A percentile compares a stretch with the other conserved stretches of the same genome.
Evolutionary conservation across 1,139 yeast species (phyloP).

Genomic region (Nakaseomyces delphensis): DNA sequence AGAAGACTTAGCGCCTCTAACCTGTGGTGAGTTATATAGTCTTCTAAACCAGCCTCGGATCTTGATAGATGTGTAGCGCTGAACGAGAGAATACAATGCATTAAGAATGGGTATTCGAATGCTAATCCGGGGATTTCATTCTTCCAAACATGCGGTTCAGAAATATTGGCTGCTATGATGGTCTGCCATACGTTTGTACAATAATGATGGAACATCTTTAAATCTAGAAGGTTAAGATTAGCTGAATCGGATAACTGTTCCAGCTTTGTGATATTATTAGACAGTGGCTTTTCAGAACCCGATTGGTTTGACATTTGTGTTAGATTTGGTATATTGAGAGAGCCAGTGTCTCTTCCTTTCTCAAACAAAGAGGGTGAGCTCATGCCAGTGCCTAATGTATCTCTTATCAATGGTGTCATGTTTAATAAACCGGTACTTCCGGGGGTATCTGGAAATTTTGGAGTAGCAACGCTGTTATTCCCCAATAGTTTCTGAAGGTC

Average conservation of each 20-base stretch:
- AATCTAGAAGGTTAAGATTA: slow-evolving; percentile 60
- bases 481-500: slow-evolving; percentile 3
- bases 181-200: slow-evolving; percentile 78
- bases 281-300: neutral
- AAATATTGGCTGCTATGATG: slow-evolving; percentile 82
- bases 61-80: slow-evolving; percentile 86
- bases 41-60: slow-evolving; percentile 67
- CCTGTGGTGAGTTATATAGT: slow-evolving; percentile 76
- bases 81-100: slow-evolving; percentile 86
- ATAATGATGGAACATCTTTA: slow-evolving; percentile 78
- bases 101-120: slow-evolving; percentile 76
- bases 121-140: slow-evolving; percentile 82
- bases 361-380: slow-evolving; percentile 1
- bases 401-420: slow-evolving; percentile 5
- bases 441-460: slow-evolving; percentile 4
- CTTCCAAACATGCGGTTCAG: slow-evolving; percentile 80
- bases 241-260: slow-evolving; percentile 22
- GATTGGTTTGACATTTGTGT: neutral
- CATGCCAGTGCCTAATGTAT: neutral
- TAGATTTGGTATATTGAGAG: neutral
- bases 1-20: slow-evolving; percentile 76
- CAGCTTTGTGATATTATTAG: neutral
- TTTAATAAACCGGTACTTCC: slow-evolving; percentile 1
- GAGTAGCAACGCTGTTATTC: neutral
- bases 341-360: neutral